Evolutionary conservation across 73 alveolate genomes (phyloP).

Genomic region (Stentor roeselii): DNA sequence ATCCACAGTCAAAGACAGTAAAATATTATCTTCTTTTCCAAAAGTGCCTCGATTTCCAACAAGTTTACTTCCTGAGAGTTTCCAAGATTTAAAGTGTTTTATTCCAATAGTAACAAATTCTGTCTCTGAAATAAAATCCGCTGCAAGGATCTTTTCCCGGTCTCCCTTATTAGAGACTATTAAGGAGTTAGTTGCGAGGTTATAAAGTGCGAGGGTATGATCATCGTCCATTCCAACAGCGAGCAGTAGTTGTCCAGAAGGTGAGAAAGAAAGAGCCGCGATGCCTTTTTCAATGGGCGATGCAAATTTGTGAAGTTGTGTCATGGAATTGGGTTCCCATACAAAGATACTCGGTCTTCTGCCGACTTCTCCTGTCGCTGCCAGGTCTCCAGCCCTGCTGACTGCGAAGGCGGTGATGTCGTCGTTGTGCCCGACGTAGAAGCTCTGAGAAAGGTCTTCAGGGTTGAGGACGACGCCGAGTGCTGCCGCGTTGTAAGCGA

Average conservation of each 20-base stretch:
- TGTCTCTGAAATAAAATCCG: slow-evolving; percentile 72
- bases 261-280: slow-evolving; percentile 70
- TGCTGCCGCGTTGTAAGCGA: slow-evolving; percentile 93
- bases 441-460: slow-evolving; percentile 63
- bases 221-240: slow-evolving; percentile 81
- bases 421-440: slow-evolving; percentile 77
- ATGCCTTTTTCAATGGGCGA: slow-evolving; percentile 79
- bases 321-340: slow-evolving; percentile 86
- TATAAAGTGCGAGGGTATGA: slow-evolving; percentile 73
- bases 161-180: slow-evolving; percentile 17
- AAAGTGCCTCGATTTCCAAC: slow-evolving; percentile 38
- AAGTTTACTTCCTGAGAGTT: background rate
- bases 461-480: slow-evolving; percentile 80
- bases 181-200: slow-evolving; percentile 39
- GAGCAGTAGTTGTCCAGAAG: slow-evolving; percentile 66
- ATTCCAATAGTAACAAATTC: slow-evolving; percentile 92
- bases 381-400: slow-evolving; percentile 61
- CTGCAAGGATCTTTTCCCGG: slow-evolving; percentile 49
- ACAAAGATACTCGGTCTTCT: slow-evolving; percentile 72
- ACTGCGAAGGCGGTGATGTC: slow-evolving; percentile 81
- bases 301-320: slow-evolving; percentile 44
- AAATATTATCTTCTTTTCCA: slow-evolving; percentile 47
- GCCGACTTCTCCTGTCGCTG: slow-evolving; percentile 94
- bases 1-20: slow-evolving; percentile 57
- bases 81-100: slow-evolving; percentile 88